Conservation (phyloP, 306 rosid species). For the Sophora flavescens region DNA sequence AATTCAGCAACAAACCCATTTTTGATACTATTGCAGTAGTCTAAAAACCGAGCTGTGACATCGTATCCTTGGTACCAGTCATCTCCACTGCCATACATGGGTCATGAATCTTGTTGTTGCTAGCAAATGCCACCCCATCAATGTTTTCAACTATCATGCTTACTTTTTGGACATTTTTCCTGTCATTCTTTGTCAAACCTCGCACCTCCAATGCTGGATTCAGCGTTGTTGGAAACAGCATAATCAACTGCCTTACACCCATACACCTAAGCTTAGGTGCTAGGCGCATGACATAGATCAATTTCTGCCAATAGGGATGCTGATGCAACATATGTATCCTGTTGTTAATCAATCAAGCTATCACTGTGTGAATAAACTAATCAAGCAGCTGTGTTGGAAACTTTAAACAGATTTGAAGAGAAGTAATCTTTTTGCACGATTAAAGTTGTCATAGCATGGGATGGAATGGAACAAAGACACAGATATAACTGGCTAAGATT, state of each 20-base stretch:
- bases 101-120: constrained; percentile 50
- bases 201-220: constrained; percentile 38
- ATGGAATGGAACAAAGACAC: too few relatives aligned
- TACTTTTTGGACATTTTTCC: constrained; percentile 42
- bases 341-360: too few relatives aligned
- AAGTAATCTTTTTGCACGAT: too few relatives aligned
- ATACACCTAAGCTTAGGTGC: constrained; percentile 29
- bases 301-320: not conserved
- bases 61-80: constrained; percentile 54
- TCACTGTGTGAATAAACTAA: too few relatives aligned
- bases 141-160: constrained; percentile 45
- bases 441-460: too few relatives aligned
- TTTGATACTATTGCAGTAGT: constrained; percentile 46
- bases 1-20: constrained; percentile 62
- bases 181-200: too few relatives aligned
- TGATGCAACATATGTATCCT: not conserved
- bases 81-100: constrained; percentile 53
- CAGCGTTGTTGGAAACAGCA: constrained; percentile 42
- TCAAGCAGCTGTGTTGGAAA: too few relatives aligned
- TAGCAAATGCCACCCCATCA: constrained; percentile 44
- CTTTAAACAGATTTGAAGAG: not conserved
- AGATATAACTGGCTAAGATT: too few relatives aligned
- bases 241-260: constrained; percentile 37
- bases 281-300: constrained; percentile 10
- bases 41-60: constrained; percentile 53